phyloP scores from a whole-genome alignment of 345 rosid species.

The Fremontodendron californicum region DNA sequence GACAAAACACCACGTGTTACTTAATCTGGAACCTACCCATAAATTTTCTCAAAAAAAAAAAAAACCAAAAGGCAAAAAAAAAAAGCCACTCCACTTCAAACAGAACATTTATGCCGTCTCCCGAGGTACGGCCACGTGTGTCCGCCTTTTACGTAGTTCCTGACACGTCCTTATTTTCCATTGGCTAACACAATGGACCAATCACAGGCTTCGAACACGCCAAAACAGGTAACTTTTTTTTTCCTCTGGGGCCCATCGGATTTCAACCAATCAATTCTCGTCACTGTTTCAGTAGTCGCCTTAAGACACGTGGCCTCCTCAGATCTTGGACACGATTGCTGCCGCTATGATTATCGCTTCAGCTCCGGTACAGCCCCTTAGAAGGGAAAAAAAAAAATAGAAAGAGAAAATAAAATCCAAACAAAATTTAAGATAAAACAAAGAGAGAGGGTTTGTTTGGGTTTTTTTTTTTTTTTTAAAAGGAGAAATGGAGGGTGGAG shows the following conservation, averaged over 20 bases:
- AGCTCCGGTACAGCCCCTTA: conserved; percentile 6
- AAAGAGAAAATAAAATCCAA: neutral
- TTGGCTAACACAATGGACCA: neutral
- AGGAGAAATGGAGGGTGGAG: conserved; percentile 7
- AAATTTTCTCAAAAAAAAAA: neutral
- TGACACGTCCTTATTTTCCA: neutral
- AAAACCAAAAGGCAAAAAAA: neutral
- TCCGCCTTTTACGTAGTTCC: neutral
- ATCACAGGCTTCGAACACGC: neutral
- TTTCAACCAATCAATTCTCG: conserved; percentile 2
- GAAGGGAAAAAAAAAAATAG: neutral
- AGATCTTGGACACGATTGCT: neutral
- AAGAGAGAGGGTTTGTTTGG: neutral
- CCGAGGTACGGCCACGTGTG: conserved; percentile 19
- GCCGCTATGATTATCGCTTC: conserved; percentile 18
- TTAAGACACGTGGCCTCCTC: neutral
- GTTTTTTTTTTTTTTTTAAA: neutral
- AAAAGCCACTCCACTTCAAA: conserved; percentile 14
- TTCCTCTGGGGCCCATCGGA: neutral
- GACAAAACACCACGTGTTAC: neutral
- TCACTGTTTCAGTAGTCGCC: conserved; percentile 1
- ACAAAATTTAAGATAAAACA: neutral
- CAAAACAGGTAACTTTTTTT: neutral
- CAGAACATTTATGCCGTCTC: conserved; percentile 10
- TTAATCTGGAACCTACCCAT: neutral